Evolutionary conservation across 2,329 filamentous ascomycete genomes (phyloP), one percentile per base, ranked within the genome.

Genomic region (Akanthomyces lecanii): DNA sequence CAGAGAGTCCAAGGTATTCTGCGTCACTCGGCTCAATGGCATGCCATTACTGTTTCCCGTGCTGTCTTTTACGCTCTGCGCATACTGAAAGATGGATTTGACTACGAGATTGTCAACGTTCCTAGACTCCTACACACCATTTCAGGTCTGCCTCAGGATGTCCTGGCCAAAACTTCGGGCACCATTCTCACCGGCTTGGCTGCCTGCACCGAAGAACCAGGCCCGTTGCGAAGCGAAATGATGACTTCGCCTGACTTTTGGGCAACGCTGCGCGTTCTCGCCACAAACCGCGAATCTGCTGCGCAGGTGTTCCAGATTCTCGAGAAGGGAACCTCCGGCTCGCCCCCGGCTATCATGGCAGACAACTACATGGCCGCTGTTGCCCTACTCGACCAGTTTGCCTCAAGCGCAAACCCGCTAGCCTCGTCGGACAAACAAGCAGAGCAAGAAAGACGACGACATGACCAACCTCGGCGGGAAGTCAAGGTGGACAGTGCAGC

Each of bases 211-310:
- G 87, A 89, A 58, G 86, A 89, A 64, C 86, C 91, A 0, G 87
- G 88, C 30, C 86, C 90, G 14, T 79, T 99, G 33, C 87, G 91
- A 63, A 97, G 91, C 68, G 94, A 98, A 76, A 90, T 98, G 68
- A 96, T 96, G 76, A 94, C 91, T 16, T 98, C 94, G 21, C 95
- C 95, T 0, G 95, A 99, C 72, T 98, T 99, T 75, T 99, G 95
- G 95, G 89, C 89, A 5, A 90, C 97, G 16, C 80, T 99, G 59
- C 88, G 92, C 65, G 85, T 87, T 38, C 79, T 99, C 21, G 87
- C 91, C 53, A 80, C 82, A 28, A 84, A 89, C 65, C 78, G 85
- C 3, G 88, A 91, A 60, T 88, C 89, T 30, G 90, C 92, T 2
- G 82, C 88, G 0, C 82, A 88, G 18, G 92, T 96, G 0, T 98